Percentiles rank a stretch among this genome's conserved stretches.
Conservation (phyloP, 108 stramenopile species). For the Conticribra weissflogii region DNA sequence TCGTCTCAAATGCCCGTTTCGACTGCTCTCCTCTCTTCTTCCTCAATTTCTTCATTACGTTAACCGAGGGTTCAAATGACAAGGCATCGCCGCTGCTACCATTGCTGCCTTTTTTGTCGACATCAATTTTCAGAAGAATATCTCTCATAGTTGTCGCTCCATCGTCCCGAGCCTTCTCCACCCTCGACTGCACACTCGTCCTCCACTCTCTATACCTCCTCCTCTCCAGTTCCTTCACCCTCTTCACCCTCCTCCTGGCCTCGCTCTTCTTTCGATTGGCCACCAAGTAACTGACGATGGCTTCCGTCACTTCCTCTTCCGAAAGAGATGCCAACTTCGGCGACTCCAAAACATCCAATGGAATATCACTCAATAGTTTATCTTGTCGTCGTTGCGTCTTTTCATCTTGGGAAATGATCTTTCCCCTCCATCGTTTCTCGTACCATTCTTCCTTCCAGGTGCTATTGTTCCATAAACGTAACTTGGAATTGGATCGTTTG, state of each 20-base stretch:
- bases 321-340: constrained; percentile 56
- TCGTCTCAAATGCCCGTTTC: constrained; percentile 60
- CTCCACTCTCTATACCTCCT: constrained; percentile 35
- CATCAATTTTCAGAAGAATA: too few relatives aligned
- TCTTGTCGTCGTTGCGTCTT: constrained; percentile 30
- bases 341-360: constrained; percentile 50
- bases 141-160: constrained; percentile 9
- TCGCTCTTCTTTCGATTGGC: constrained; percentile 53
- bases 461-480: constrained; percentile 63
- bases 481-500: constrained; percentile 56
- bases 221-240: constrained; percentile 27
- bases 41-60: constrained; percentile 28
- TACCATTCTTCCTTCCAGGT: constrained; percentile 77
- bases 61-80: constrained; percentile 38
- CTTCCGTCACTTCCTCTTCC: constrained; percentile 71
- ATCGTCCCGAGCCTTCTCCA: constrained; percentile 26
- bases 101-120: background rate
- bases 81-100: constrained; percentile 1
- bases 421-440: constrained; percentile 68
- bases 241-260: constrained; percentile 38
- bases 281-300: constrained; percentile 54
- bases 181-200: constrained; percentile 19
- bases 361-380: constrained; percentile 35
- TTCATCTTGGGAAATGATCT: constrained; percentile 10
- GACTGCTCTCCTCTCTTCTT: constrained; percentile 49